A percentile compares a stretch with the other conserved stretches of the same genome.
Conservation (phyloP, 805 yeast species). For the Maudiozyma saulgeensis region DNA sequence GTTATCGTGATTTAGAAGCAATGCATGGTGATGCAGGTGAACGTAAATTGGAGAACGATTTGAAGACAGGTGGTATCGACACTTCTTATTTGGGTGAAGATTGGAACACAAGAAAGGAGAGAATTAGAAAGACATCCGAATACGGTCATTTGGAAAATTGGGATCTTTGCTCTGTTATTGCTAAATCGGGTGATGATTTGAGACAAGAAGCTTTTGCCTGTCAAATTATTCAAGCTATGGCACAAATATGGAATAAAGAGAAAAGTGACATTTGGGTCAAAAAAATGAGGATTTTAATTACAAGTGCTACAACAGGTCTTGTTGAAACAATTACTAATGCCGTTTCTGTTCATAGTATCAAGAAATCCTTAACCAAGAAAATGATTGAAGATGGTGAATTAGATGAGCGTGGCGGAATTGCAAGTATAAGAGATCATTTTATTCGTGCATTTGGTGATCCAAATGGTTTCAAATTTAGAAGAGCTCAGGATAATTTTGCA, state of each 20-base stretch:
- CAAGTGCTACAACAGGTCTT: conserved; percentile 82
- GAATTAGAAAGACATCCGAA: conserved; percentile 69
- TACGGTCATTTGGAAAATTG: conserved; percentile 85
- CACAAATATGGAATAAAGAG: conserved; percentile 69
- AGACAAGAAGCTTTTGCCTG: conserved; percentile 98
- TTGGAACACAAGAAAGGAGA: conserved; percentile 72
- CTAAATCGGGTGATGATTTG: conserved; percentile 90
- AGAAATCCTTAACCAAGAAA: conserved; percentile 77
- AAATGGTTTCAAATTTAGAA: conserved; percentile 42
- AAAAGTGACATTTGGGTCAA: conserved; percentile 82
- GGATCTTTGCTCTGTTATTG: conserved; percentile 93
- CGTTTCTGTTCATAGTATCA: conserved; percentile 85
- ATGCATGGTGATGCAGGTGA: conserved; percentile 74
- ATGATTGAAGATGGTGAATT: conserved; percentile 52
- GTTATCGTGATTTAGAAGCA: conserved; percentile 39
- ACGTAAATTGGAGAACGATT: conserved; percentile 83
- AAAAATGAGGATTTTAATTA: conserved; percentile 82
- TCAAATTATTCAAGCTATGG: conserved; percentile 80
- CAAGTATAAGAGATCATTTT: conserved; percentile 73
- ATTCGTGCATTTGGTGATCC: conserved; percentile 62
- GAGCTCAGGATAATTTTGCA: conserved; percentile 81
- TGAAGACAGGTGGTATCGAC: conserved; percentile 69
- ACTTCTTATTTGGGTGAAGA: conserved; percentile 77
- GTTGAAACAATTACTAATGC: conserved; percentile 97
- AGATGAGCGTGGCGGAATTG: conserved; percentile 57